Evolutionary conservation across 1,139 yeast species (phyloP), one percentile per base, ranked within the genome.

Genomic region (Kodamaea alishanica): DNA sequence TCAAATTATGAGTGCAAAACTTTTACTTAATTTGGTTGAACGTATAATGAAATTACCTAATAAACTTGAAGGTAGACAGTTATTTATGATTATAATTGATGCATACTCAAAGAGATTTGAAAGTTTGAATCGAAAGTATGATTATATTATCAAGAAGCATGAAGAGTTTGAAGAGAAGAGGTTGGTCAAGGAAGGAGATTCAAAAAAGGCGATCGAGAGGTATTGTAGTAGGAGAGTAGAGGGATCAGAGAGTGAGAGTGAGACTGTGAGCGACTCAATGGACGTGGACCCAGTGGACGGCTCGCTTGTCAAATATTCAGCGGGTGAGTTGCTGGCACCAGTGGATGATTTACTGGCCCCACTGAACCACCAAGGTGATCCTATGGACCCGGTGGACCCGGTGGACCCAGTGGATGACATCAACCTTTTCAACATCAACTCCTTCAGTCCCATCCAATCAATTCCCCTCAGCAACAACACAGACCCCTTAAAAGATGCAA

Each of bases 1-100:
- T 30, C 98, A 94, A 60, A 87, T 92, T 15, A 89, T 92, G 97
- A 87, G 97, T 65, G 97, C 97, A 4, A 92, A 90, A 61, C 69
- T 94, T 28, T 65, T 94, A 28, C 65, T 92, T 47, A 94, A 92
- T 58, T 70, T 94, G 51, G 94, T 92, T 24, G 98, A 94, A 52
- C 71, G 95, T 38, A 85, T 94, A 32, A 75, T 86, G 79, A 85
- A 85, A 53, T 64, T 90, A 50, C 92, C 90, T 7, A 84, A 84
- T 52, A 84, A 86, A 48, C 74, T 79, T 20, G 96, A 92, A 49
- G 95, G 96, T 4, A 75, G 96, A 51, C 94, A 86, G 58, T 67
- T 90, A 38, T 77, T 84, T 54, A 78, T 87, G 77, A 70, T 83
- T 26, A 89, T 92, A 48, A 81, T 94, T 38, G 92, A 87, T 53